Evolutionary conservation across 2,329 filamentous ascomycete genomes (phyloP), one percentile per base, ranked within the genome.

Genomic region (Fusarium clavum): DNA sequence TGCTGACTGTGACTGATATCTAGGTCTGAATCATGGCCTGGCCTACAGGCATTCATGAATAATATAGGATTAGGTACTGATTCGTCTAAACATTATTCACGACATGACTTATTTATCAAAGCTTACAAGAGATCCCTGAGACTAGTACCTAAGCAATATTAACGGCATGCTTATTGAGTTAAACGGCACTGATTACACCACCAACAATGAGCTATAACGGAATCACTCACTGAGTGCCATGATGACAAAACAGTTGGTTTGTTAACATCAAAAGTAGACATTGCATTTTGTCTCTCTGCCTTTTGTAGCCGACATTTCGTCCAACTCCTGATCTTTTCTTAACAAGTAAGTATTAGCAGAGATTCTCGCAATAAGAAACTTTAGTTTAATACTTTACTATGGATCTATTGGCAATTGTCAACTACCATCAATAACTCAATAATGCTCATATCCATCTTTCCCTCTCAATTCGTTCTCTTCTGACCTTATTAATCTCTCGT

Each of bases 1-100:
- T 59, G 13, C 38, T 61, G 44, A 64, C 49, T 16, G 53, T 61
- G 44, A 64, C 49, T 16, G 53, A 13, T 11, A 22, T 20, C 49
- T n/a, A 38, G 34, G 30, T 59, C 20, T 62, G 57, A 43, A 54
- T 54, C 57, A 61, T 63, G n/a, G 32, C 38, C 38, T 61, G 29
- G 24, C 45, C 18, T 29, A 11, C 34, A 38, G 34, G 18, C 34
- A 38, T 38, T 38, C 18, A n/a, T 38, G 34, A 38, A 38, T 38
- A n/a, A 12, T 10, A n/a, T 38, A n/a, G 34, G 34, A n/a, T 38
- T 38, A 38, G 34, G 34, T 38, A 38, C 18, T n/a, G 10, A n/a
- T 38, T 38, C 34, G 12, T 38, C 9, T 9, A n/a, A 38, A 38
- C 34, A 38, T n/a, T 38, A 38, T n/a, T 12, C 34, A 38, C 34